Percentiles rank a stretch among this genome's conserved stretches.
phyloP scores from a whole-genome alignment of 2,329 filamentous ascomycete genomes.

The Pseudophaeomoniella oleicola region DNA sequence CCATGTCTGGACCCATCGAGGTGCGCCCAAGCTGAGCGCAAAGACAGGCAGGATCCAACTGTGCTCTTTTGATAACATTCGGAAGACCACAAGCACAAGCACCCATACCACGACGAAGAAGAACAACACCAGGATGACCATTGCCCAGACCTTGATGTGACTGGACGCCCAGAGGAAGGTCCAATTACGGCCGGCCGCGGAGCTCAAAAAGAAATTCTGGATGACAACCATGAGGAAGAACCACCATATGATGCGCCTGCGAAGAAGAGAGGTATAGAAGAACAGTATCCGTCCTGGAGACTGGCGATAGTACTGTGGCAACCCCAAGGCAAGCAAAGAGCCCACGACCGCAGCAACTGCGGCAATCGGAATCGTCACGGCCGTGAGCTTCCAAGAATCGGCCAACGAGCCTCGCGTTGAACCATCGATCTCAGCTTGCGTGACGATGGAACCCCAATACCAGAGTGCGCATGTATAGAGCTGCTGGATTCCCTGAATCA shows the following conservation, averaged over 20 bases:
- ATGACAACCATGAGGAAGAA: constrained; percentile 47
- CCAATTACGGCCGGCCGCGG: constrained; percentile 53
- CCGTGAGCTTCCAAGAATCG: constrained; percentile 28
- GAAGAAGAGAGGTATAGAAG: constrained; percentile 47
- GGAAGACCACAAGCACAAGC: constrained; percentile 33
- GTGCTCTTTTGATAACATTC: constrained; percentile 39
- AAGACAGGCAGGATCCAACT: constrained; percentile 53
- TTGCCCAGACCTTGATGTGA: constrained; percentile 39
- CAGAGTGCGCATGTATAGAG: constrained; percentile 48
- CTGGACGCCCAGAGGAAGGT: constrained; percentile 43
- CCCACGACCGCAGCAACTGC: constrained; percentile 41
- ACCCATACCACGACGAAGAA: constrained; percentile 42
- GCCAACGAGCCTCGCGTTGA: constrained; percentile 18
- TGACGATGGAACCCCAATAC: constrained; percentile 47
- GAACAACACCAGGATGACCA: constrained; percentile 32
- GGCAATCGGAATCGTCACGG: constrained; percentile 42
- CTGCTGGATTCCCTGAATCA: constrained; percentile 51
- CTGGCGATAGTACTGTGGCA: constrained; percentile 51
- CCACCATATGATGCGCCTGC: constrained; percentile 50
- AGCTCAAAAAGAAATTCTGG: constrained; percentile 51
- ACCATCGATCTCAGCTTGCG: constrained; percentile 26
- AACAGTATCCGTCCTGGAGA: constrained; percentile 46
- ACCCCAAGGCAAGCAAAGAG: constrained; percentile 37
- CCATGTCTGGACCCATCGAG: constrained; percentile 51
- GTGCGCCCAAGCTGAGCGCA: constrained; percentile 48